A percentile compares a stretch with the other conserved stretches of the same genome.
phyloP scores from a whole-genome alignment of 805 yeast species.

The Ogataea pini region DNA sequence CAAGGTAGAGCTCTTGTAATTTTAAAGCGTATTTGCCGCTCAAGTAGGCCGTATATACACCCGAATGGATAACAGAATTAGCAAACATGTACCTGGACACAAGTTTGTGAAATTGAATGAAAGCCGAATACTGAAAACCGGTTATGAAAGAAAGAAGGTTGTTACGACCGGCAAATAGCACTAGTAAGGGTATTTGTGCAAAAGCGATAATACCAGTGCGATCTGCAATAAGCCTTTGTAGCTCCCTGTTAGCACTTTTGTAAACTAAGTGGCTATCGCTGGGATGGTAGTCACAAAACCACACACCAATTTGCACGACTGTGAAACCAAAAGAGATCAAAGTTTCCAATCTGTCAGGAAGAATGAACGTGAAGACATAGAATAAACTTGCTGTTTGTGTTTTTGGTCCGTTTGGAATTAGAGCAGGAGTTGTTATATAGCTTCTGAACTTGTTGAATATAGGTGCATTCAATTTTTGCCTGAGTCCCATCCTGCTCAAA shows the following conservation, averaged over 20 bases:
- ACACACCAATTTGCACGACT: slow-evolving; percentile 27
- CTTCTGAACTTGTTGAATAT: slow-evolving; percentile 37
- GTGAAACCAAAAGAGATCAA: slow-evolving; percentile 30
- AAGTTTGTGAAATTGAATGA: slow-evolving; percentile 65
- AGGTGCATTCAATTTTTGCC: slow-evolving; percentile 35
- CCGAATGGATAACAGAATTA: slow-evolving; percentile 34
- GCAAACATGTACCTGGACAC: slow-evolving; percentile 46
- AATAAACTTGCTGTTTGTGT: slow-evolving; percentile 18
- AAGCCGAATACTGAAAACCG: slow-evolving; percentile 44
- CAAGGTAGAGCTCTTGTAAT: slow-evolving; percentile 20
- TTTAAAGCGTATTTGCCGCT: slow-evolving; percentile 10
- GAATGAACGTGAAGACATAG: slow-evolving; percentile 21
- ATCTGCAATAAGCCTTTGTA: slow-evolving; percentile 31
- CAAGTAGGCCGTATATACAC: slow-evolving; percentile 31
- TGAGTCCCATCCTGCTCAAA: slow-evolving; percentile 30
- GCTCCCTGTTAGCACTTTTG: slow-evolving; percentile 36
- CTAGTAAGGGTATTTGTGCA: slow-evolving; percentile 41
- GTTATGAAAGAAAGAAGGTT: slow-evolving; percentile 44
- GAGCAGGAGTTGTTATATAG: slow-evolving; percentile 42
- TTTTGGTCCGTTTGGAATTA: slow-evolving; percentile 26
- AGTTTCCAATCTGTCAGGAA: slow-evolving; percentile 38
- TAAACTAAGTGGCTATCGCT: slow-evolving; percentile 24
- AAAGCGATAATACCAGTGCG: slow-evolving; percentile 45
- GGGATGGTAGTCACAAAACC: slow-evolving; percentile 20
- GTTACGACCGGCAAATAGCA: slow-evolving; percentile 52